A percentile compares a stretch with the other conserved stretches of the same genome.
Evolutionary conservation across 352 stramenopile genomes (phyloP).

Genomic region (Phytophthora constricta): DNA sequence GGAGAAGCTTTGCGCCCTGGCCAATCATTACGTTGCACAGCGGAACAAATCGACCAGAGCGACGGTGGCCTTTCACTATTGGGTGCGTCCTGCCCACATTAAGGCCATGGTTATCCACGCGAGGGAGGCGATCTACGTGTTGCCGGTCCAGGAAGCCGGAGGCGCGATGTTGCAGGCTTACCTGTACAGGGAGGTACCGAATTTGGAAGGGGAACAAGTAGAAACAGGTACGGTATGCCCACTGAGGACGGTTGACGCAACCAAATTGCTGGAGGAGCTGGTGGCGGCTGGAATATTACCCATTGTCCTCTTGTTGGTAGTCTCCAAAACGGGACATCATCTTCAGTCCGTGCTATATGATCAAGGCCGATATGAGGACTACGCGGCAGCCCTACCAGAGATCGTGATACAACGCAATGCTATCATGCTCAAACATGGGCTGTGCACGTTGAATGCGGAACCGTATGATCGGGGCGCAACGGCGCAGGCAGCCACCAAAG

Average conservation of each 20-base stretch:
- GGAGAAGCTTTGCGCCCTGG: not conserved
- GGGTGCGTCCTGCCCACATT: not conserved
- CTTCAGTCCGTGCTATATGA: conserved; percentile 3
- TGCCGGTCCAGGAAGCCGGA: not conserved
- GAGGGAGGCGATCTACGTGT: not conserved
- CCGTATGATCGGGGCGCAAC: not conserved
- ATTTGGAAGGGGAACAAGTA: not conserved
- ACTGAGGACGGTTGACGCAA: not conserved
- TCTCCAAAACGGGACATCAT: not conserved
- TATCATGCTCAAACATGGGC: not conserved
- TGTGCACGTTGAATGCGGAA: not conserved
- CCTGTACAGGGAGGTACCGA: not conserved
- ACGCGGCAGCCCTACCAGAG: not conserved
- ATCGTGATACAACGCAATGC: rapidly evolving
- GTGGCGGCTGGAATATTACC: not conserved
- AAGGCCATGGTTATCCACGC: conserved; percentile 10
- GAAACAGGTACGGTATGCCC: not conserved
- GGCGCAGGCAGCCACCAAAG: not conserved
- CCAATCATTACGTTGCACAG: not conserved
- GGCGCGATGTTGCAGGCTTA: not conserved
- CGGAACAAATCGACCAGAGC: not conserved
- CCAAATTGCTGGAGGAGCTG: not conserved
- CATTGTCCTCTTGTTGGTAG: not conserved
- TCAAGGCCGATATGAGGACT: not conserved
- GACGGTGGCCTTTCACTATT: not conserved